Evolutionary conservation across 139 green algal genomes (phyloP).

Genomic region (Haematococcus lacustris): DNA sequence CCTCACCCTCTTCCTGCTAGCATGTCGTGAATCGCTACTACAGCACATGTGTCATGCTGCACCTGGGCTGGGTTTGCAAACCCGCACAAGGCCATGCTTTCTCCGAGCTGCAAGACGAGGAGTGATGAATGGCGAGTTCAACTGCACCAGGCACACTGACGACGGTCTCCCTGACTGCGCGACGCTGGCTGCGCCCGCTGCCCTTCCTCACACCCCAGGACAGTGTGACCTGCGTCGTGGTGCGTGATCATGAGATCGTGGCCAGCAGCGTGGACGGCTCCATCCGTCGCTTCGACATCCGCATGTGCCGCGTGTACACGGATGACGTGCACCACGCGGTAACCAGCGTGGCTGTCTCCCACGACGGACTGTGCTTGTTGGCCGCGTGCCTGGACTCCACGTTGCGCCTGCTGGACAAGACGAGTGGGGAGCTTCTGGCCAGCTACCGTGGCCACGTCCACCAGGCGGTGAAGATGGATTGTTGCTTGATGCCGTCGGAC

Average conservation of each 20-base stretch:
- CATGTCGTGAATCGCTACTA: background rate
- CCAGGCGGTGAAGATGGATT: slow-evolving; percentile 64
- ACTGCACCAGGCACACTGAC: too few species aligned
- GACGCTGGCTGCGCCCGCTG: background rate
- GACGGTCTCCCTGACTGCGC: too few species aligned
- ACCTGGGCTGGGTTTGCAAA: too few species aligned
- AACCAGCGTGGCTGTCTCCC: slow-evolving; percentile 35
- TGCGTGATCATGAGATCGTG: slow-evolving; percentile 52
- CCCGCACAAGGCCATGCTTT: too few species aligned
- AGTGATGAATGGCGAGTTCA: too few species aligned
- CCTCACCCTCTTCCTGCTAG: background rate
- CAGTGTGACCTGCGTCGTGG: slow-evolving; percentile 71
- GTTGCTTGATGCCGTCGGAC: slow-evolving; percentile 64
- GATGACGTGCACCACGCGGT: slow-evolving; percentile 73
- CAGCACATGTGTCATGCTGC: too few species aligned
- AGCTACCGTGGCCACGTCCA: slow-evolving; percentile 74
- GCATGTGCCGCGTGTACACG: slow-evolving; percentile 58
- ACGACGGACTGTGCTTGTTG: slow-evolving; percentile 55
- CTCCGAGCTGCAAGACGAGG: too few species aligned
- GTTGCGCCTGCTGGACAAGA: slow-evolving; percentile 41
- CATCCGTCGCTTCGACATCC: slow-evolving; percentile 79
- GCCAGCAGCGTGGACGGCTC: slow-evolving; percentile 80
- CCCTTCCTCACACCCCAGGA: slow-evolving; percentile 42
- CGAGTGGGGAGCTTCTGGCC: slow-evolving; percentile 67
- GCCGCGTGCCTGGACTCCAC: slow-evolving; percentile 69